Evolutionary conservation across 1,284 basidiomycete species (phyloP).

Genomic region (Pyrrhoderma lamaoense): DNA sequence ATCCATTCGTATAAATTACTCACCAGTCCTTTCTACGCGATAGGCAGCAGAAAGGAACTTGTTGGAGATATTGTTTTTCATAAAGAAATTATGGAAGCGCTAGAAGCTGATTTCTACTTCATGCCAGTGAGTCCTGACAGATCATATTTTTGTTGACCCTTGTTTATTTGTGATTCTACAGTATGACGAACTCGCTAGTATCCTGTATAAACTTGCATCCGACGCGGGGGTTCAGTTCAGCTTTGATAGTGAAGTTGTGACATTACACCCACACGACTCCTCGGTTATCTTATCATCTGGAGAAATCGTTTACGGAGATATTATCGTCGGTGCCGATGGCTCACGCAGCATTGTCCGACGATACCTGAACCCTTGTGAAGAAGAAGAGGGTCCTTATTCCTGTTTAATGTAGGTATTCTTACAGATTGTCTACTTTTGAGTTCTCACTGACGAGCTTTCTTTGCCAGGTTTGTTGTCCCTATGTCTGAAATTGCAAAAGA

Average conservation of each 20-base stretch:
- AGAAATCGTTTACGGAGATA: slow-evolving; percentile 40
- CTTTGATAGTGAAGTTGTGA: slow-evolving; percentile 31
- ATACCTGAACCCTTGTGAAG: slow-evolving; percentile 23
- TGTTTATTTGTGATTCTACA: slow-evolving; percentile 20
- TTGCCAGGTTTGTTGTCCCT: slow-evolving; percentile 1
- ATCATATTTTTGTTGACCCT: not conserved
- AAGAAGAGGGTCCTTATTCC: not conserved
- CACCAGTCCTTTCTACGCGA: slow-evolving; percentile 28
- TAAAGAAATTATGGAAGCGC: slow-evolving; percentile 44
- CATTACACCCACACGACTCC: slow-evolving; percentile 28
- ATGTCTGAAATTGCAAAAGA: slow-evolving; percentile 3
- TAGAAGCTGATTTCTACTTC: slow-evolving; percentile 39
- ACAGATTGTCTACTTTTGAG: not conserved
- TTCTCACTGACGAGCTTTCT: not conserved
- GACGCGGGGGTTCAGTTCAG: slow-evolving; percentile 37
- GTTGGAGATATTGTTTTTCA: slow-evolving; percentile 15
- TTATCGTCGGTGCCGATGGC: slow-evolving; percentile 66
- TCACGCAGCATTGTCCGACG: slow-evolving; percentile 30
- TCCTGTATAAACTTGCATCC: slow-evolving; percentile 40
- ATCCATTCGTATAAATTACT: slow-evolving; percentile 21
- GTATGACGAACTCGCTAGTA: slow-evolving; percentile 40
- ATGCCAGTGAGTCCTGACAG: slow-evolving; percentile 1
- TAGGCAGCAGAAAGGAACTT: slow-evolving; percentile 28
- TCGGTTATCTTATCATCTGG: slow-evolving; percentile 37
- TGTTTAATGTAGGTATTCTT: not conserved